These are phyloP conservation scores for Dryas octopetala DNA, from an alignment of 306 rosid genomes.

Conservation along the genomic window DNA sequence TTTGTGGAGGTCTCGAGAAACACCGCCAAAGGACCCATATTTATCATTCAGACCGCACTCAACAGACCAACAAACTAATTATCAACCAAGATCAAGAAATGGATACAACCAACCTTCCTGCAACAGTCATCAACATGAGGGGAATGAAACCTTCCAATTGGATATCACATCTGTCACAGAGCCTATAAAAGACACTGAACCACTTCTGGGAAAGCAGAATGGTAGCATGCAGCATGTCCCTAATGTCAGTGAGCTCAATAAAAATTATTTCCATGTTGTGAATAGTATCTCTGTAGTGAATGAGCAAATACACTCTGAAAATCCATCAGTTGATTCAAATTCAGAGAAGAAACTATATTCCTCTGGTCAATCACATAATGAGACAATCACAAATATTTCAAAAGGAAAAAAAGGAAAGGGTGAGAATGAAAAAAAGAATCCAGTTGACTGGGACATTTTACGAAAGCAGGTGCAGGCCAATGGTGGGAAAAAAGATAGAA, in stretches of 20 bases:
- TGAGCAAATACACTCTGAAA: slow-evolving; percentile 29
- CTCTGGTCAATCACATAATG: slow-evolving; percentile 30
- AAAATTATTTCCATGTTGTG: slow-evolving; percentile 27
- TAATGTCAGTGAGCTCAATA: slow-evolving; percentile 31
- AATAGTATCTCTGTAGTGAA: slow-evolving; percentile 31
- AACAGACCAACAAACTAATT: slow-evolving; percentile 27
- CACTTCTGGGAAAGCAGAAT: slow-evolving; percentile 26
- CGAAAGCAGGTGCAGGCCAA: slow-evolving; percentile 55
- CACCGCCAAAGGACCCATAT: slow-evolving; percentile 35
- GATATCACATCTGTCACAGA: slow-evolving; percentile 33
- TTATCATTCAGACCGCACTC: slow-evolving; percentile 37
- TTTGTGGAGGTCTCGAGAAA: slow-evolving; percentile 32
- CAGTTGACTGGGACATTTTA: slow-evolving; percentile 69
- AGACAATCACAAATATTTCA: slow-evolving; percentile 38
- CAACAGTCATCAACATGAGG: slow-evolving; percentile 30
- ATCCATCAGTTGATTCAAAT: slow-evolving; percentile 29
- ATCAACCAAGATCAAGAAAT: slow-evolving; percentile 30
- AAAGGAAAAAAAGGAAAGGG: slow-evolving; percentile 52
- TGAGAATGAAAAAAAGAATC: slow-evolving; percentile 40
- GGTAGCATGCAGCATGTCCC: slow-evolving; percentile 27
- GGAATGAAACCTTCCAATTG: slow-evolving; percentile 34
- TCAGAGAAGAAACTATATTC: slow-evolving; percentile 35
- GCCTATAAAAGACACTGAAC: slow-evolving; percentile 30
- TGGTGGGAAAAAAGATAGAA: slow-evolving; percentile 46
- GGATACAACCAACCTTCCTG: slow-evolving; percentile 30